Percentiles rank a stretch among this genome's conserved stretches.
These are phyloP conservation scores for Tephrocybe sp. DNA, from an alignment of 768 basidiomycete genomes.

Conservation along the genomic window DNA sequence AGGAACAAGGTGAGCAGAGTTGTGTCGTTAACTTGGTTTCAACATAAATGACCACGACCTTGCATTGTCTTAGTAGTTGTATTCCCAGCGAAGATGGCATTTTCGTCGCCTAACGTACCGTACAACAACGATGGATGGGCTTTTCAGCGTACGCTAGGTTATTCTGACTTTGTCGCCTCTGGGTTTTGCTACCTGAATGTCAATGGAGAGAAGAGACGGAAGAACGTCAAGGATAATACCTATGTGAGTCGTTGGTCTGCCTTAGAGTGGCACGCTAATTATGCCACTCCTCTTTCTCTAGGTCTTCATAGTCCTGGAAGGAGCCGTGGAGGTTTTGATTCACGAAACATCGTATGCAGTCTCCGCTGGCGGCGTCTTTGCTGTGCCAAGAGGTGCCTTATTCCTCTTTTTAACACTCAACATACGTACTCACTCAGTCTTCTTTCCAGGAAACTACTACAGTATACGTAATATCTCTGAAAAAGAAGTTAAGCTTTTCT, in stretches of 20 bases:
- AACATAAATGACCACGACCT: conserved; percentile 1
- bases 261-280: neutral
- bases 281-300: conserved; percentile 11
- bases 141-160: conserved; percentile 91
- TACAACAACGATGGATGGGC: conserved; percentile 44
- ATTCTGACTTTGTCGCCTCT: conserved; percentile 87
- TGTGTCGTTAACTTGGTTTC: neutral
- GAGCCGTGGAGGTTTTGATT: conserved; percentile 83
- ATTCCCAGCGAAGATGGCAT: conserved; percentile 16
- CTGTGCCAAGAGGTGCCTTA: conserved; percentile 78
- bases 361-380: conserved; percentile 80
- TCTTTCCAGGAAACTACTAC: conserved; percentile 76
- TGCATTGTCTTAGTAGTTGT: conserved; percentile 7
- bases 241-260: conserved; percentile 53
- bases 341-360: conserved; percentile 79
- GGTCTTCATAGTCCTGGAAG: conserved; percentile 75
- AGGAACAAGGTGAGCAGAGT: conserved; percentile 12
- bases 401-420: neutral
- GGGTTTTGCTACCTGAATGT: conserved; percentile 85
- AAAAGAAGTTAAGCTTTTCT: conserved; percentile 82
- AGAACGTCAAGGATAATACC: conserved; percentile 90
- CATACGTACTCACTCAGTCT: conserved; percentile 3
- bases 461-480: conserved; percentile 84
- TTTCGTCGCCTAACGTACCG: conserved; percentile 11
- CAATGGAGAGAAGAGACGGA: conserved; percentile 77